Conservation (phyloP, 192 early-diverging fungal genomes). For the Spizellomyces sp. region DNA sequence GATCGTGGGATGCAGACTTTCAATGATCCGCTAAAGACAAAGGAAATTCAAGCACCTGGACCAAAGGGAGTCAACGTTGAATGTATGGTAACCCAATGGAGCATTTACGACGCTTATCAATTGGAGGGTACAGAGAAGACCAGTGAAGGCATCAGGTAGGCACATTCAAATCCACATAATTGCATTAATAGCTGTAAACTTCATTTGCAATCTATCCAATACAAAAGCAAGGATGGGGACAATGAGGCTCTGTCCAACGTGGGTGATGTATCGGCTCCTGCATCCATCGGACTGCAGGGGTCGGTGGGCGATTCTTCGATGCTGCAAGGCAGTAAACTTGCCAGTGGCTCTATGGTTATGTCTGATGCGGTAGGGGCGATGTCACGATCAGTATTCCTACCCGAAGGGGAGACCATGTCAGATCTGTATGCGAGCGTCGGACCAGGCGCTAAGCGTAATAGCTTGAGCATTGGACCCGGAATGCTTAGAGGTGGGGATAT, state of each 20-base stretch:
- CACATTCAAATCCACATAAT: background rate
- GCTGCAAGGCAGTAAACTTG: constrained; percentile 7
- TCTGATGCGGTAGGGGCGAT: constrained; percentile 8
- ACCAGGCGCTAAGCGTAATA: background rate
- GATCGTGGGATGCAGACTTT: constrained; percentile 58
- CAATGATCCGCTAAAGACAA: constrained; percentile 47
- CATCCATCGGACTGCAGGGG: background rate
- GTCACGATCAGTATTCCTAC: constrained; percentile 31
- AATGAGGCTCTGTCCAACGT: constrained; percentile 13
- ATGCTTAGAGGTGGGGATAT: background rate
- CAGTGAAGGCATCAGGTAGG: background rate
- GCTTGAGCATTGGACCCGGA: constrained; percentile 9
- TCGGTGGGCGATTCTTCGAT: background rate
- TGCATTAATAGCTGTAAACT: background rate
- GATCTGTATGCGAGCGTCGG: constrained; percentile 31
- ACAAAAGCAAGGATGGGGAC: constrained; percentile 20
- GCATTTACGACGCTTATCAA: constrained; percentile 48
- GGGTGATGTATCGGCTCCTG: background rate
- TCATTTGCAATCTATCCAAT: background rate
- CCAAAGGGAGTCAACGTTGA: constrained; percentile 44
- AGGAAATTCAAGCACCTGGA: constrained; percentile 57
- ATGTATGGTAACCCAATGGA: constrained; percentile 48
- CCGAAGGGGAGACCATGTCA: constrained; percentile 33
- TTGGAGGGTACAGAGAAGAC: background rate
- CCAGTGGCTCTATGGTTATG: constrained; percentile 18